Evolutionary conservation across 1,284 basidiomycete species (phyloP).

Genomic region (Puccinia brachypodii): DNA sequence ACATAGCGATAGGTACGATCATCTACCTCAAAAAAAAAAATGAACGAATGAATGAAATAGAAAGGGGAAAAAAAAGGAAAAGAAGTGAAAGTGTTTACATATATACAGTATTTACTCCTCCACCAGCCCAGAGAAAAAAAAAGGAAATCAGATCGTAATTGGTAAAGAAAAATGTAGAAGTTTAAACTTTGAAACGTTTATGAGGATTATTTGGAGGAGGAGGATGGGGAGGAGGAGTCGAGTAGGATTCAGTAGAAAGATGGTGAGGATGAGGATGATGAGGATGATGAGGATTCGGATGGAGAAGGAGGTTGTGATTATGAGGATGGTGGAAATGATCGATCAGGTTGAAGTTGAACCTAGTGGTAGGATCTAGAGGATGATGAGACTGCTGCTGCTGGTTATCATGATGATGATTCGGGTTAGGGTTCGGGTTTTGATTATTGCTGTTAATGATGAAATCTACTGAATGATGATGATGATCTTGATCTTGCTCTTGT

Average conservation of each 20-base stretch:
- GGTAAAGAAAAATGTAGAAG: not conserved
- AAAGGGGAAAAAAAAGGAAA: not conserved
- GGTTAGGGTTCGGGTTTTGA: not conserved
- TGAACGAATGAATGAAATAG: not conserved
- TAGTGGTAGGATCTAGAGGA: not conserved
- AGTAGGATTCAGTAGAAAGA: too few species aligned
- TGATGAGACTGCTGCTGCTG: not conserved
- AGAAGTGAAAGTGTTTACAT: not conserved
- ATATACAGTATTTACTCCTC: not conserved
- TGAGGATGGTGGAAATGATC: conserved; percentile 9
- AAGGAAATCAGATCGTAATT: not conserved
- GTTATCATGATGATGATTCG: not conserved
- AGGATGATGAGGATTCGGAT: not conserved
- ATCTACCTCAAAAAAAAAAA: not conserved
- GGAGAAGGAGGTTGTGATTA: not conserved
- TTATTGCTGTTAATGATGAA: not conserved
- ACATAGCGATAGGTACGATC: not conserved
- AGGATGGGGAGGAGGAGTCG: too few species aligned
- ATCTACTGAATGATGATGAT: too few species aligned
- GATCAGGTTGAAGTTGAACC: conserved; percentile 9
- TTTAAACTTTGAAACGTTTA: conserved; percentile 21
- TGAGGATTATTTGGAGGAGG: not conserved
- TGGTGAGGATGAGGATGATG: too few species aligned
- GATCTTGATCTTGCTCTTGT: not conserved
- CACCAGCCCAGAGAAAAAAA: not conserved